These are phyloP conservation scores for Apiospora marii DNA, from an alignment of 2,329 filamentous ascomycete genomes.

Conservation along the genomic window DNA sequence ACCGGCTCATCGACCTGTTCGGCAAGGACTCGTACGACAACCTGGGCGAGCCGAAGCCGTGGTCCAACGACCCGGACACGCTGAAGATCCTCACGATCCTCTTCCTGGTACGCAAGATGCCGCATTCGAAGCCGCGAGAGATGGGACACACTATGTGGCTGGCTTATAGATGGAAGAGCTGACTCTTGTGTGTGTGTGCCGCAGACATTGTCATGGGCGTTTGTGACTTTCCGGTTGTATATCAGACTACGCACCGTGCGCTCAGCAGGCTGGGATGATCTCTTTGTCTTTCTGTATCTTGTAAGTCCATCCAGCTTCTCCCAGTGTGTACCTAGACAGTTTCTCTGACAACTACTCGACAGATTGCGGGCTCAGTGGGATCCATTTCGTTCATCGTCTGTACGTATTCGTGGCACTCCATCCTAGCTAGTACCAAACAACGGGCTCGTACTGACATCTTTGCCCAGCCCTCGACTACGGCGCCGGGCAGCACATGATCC, in stretches of 20 bases:
- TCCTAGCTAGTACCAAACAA: too few relatives aligned
- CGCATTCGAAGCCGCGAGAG: background rate
- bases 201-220: conserved; percentile 39
- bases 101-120: conserved; percentile 24
- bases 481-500: conserved; percentile 26
- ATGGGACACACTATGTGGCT: too few relatives aligned
- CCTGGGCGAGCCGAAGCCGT: conserved; percentile 27
- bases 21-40: conserved; percentile 26
- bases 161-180: background rate
- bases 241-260: conserved; percentile 38
- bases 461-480: conserved; percentile 24
- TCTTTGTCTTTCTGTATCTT: conserved; percentile 45
- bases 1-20: conserved; percentile 25
- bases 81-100: conserved; percentile 26
- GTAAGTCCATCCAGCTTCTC: conserved; percentile 31
- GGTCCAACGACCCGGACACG: conserved; percentile 25
- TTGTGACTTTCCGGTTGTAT: conserved; percentile 39
- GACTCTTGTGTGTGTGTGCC: background rate
- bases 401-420: conserved; percentile 25
- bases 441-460: background rate
- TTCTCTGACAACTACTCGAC: background rate
- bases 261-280: conserved; percentile 46
- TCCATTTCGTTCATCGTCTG: conserved; percentile 35
- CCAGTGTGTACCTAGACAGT: background rate
- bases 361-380: conserved; percentile 39